Base-by-base conservation (phyloP, 495 filamentous ascomycete genomes). In the Hamigera avellanea region DNA sequence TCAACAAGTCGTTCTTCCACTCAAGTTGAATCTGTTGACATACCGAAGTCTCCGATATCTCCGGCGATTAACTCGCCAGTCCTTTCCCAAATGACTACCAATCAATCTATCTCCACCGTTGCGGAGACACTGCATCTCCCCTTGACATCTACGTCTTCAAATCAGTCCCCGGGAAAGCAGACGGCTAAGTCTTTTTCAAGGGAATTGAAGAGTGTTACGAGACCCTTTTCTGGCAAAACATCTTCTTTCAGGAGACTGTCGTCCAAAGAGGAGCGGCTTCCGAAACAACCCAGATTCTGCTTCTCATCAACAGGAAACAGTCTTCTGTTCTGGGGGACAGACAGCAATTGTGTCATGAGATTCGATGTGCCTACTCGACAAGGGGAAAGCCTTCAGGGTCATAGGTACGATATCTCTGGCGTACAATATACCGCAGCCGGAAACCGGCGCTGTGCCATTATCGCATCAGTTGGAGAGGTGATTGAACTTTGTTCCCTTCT, bases 401-500 rank as follows among this genome's bases (percentile, higher is more conserved):
- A 48, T 27, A 41, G 41, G n/a, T 50, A 50, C 19, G 47, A 54
- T 26, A 36, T 50, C 13, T 41, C 46, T 4, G 44, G 50, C n/a
- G 44, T 50, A 14, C 46, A 48, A 33, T 39, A 45, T 23, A 42
- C 41, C 21, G 46, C 46, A 18, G 46, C 44, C n/a, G 50, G 50
- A 14, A 25, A 42, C 36, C 40, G 38, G 32, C 42, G 41, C 9
- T 54, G 46, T 34, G 50, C 47, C 21, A 33, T 50, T 2, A 41
- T 54, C 19, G 44, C 44, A 15, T 40, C 46, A 16, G 44, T 39
- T 18, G 47, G 44, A 36, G 41, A 54, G 42, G 50, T 54, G 39
- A 16, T 4, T 18, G 6, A 8, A 10, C 36, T 30, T n/a, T 30
- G 8, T 14, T 7, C 14, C 4, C 16, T 8, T 30, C n/a, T 17